Percentiles rank a stretch among this genome's conserved stretches.
Conservation (phyloP, 2,329 filamentous ascomycete species). For the Penicillium sp. region DNA sequence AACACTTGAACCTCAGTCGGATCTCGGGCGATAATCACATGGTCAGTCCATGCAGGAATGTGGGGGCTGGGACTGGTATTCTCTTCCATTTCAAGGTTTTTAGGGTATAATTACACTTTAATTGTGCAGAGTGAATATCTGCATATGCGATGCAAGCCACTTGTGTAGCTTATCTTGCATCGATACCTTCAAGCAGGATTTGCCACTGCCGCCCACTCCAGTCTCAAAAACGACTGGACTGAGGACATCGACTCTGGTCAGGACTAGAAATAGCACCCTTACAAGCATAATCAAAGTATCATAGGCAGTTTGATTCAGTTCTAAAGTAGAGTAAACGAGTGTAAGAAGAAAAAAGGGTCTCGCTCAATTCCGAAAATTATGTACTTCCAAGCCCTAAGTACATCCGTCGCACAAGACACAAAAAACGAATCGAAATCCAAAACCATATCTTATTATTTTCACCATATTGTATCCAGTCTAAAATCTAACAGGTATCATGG, state of each 20-base stretch:
- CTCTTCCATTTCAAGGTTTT: no score
- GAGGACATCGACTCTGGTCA: background rate
- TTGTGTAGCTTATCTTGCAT: background rate
- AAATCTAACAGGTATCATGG: background rate
- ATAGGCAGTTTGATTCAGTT: no score
- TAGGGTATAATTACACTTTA: no score
- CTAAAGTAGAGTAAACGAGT: no score
- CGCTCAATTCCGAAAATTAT: background rate
- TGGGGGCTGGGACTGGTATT: no score
- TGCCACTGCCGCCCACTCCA: background rate
- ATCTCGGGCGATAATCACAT: no score
- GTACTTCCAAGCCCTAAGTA: background rate
- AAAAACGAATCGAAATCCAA: background rate
- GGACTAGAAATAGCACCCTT: background rate
- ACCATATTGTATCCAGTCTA: background rate
- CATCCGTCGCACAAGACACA: background rate
- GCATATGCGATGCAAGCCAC: background rate
- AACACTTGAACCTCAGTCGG: no score
- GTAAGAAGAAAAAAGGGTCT: no score
- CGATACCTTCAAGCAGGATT: background rate
- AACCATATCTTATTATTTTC: background rate
- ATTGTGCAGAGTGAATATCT: no score
- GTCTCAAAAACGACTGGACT: background rate
- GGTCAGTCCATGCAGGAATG: no score
- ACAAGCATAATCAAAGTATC: no score